Base-by-base conservation (phyloP, 768 basidiomycete genomes). In the Leccinum aurantiacum region DNA sequence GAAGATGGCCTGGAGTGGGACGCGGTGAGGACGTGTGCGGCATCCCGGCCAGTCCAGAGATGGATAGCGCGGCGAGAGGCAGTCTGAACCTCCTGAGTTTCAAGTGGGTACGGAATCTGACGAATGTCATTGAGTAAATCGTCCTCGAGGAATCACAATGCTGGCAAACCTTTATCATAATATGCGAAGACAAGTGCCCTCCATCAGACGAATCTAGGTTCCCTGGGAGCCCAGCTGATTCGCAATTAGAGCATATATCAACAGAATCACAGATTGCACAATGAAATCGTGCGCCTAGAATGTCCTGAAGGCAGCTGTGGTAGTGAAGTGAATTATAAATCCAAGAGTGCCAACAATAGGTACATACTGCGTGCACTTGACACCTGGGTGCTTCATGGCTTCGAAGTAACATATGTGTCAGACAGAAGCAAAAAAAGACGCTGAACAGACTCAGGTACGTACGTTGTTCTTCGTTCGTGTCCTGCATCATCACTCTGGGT, bases 271-370 rank as follows among this genome's bases (percentile, higher is more conserved):
- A 98, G 22, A 92, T 86, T 10, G 91, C 91, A 67, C 95, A 98
- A 67, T 94, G 95, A 74, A 94, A 97, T 4, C 92, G 84, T 15
- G 94, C 92, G 17, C 95, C 95, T 25, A 95, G 83, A 63, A 98
- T 95, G 64, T 94, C 93, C 64, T 88, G 86, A 60, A 90, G 76
- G 70, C 95, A 98, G 66, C 95, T 95, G 66, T 19, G 53, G 51
- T 49, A 35, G 8, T n/a, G 9, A 46, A 35, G 24, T 53, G 27
- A 29, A 33, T 67, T 19, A 53, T 29, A n/a, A 41, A 8, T 3
- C 44, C 9, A 57, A 59, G 35, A 13, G 19, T 4, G 27, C 14
- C 25, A 27, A 54, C 37, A 11, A 25, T 10, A 41, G 54, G 25
- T 4, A 80, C 91, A 68, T 75, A 95, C 93, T 95, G 91, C 63